phyloP scores from a whole-genome alignment of 768 basidiomycete species.

The Termitomyces titanicus region DNA sequence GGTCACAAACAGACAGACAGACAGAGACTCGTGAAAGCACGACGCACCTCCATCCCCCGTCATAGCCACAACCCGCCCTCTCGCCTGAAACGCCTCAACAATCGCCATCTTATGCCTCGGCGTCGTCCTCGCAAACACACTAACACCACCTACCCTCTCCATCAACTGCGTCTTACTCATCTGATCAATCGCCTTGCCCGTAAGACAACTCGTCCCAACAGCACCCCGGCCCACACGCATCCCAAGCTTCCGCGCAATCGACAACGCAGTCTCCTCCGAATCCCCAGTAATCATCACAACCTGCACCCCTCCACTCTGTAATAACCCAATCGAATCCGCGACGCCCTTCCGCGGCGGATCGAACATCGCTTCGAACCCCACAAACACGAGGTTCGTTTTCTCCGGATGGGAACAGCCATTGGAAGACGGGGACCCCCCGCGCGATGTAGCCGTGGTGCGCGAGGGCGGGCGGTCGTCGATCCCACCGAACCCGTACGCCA shows the following conservation, averaged over 20 bases:
- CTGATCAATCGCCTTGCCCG: constrained; percentile 81
- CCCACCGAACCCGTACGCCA: constrained; percentile 83
- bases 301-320: constrained; percentile 86
- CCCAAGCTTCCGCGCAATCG: constrained; percentile 85
- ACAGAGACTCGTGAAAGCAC: neutral
- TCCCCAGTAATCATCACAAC: constrained; percentile 99
- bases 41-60: constrained; percentile 89
- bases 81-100: constrained; percentile 86
- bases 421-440: constrained; percentile 22
- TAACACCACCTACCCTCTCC: constrained; percentile 77
- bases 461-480: constrained; percentile 33
- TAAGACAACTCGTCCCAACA: constrained; percentile 53
- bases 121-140: constrained; percentile 93
- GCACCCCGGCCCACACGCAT: constrained; percentile 57
- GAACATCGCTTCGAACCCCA: constrained; percentile 91
- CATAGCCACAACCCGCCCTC: constrained; percentile 94
- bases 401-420: constrained; percentile 22
- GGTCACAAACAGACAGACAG: neutral
- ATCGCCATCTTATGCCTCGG: constrained; percentile 98
- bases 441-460: constrained; percentile 24
- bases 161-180: constrained; percentile 77
- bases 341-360: constrained; percentile 95
- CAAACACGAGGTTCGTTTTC: constrained; percentile 72
- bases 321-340: constrained; percentile 77
- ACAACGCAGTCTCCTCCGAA: constrained; percentile 84